These are phyloP conservation scores for Grammothele lineata DNA, from an alignment of 768 basidiomycete genomes.

Conservation along the genomic window DNA sequence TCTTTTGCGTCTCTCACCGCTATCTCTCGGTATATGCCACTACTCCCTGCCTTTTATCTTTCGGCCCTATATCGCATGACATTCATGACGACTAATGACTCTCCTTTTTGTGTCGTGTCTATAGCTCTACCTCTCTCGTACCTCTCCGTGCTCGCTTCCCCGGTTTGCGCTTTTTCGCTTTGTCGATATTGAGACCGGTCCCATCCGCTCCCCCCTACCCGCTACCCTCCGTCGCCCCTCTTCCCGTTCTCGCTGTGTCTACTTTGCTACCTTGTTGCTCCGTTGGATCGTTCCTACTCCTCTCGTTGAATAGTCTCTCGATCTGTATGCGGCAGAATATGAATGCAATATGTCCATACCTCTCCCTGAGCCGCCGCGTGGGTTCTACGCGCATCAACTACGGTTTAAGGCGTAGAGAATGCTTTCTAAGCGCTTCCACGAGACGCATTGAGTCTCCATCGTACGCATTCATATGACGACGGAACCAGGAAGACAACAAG, in stretches of 20 bases:
- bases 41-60: not conserved
- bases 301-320: constrained; percentile 9
- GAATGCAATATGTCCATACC: constrained; percentile 6
- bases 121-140: not conserved
- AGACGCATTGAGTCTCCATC: too few relatives aligned
- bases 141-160: not conserved
- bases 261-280: constrained; percentile 10
- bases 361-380: not conserved
- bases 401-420: too few relatives aligned
- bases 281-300: constrained; percentile 1
- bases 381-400: constrained; percentile 3
- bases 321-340: constrained; percentile 14
- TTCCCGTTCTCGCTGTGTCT: constrained; percentile 21
- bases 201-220: constrained; percentile 15
- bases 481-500: too few relatives aligned
- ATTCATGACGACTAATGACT: constrained; percentile 9
- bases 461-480: too few relatives aligned
- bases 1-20: not conserved
- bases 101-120: constrained; percentile 2
- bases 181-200: constrained; percentile 14
- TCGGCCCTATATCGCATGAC: constrained; percentile 1
- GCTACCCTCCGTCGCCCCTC: constrained; percentile 18
- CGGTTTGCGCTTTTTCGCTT: constrained; percentile 8
- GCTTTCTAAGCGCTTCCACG: too few relatives aligned
- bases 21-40: constrained; percentile 1